Evolutionary conservation across 192 early-diverging fungal species (phyloP), one percentile per base, ranked within the genome.

Genomic region (Chytriomyces sp.): DNA sequence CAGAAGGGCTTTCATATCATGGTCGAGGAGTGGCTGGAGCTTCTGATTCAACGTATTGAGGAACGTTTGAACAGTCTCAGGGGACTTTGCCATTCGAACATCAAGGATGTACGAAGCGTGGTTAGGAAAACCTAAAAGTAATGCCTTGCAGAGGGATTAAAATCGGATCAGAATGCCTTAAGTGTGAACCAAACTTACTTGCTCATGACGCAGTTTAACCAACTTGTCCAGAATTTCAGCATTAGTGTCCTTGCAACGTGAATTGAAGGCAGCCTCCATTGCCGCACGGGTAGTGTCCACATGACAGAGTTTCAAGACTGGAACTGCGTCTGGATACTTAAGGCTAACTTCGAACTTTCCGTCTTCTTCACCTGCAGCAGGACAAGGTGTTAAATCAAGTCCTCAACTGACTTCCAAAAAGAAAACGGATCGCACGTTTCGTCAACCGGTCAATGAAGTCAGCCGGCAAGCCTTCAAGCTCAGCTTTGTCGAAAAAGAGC

Each of bases 1-100:
- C 70, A 90, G 76, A 28, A 95, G 77, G 57, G 79, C 81, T 10
- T 82, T 75, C 20, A 93, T 72, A 80, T 96, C 94, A 8, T 76
- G 77, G 45, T 90, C 67, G 26, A 83, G 89, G 11, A 92, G 86
- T 8, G 78, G 80, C 23, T 83, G 76, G 35, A 96, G 87, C 13
- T 85, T 81, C n/a, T 63, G 47, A 44, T 83, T 82, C 74, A 96
- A 83, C 20, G 89, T 87, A 5, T 84, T 64, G 74, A 94, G 84
- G 80, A 96, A 94, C 71, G 86, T 13, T 62, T 61, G 45, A 10
- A 82, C 94, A 0, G 70, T 81, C 64, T 86, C 81, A 4, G 91
- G 88, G 5, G 79, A 81, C 79, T 95, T 93, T 63, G 94, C 93
- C 94, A 96, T 96, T 64, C 91, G 91, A 59, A 88, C 85, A 71